Conservation (phyloP, 202 grass and related monocot genomes). For the Schoenoplectus tabernaemontani region DNA sequence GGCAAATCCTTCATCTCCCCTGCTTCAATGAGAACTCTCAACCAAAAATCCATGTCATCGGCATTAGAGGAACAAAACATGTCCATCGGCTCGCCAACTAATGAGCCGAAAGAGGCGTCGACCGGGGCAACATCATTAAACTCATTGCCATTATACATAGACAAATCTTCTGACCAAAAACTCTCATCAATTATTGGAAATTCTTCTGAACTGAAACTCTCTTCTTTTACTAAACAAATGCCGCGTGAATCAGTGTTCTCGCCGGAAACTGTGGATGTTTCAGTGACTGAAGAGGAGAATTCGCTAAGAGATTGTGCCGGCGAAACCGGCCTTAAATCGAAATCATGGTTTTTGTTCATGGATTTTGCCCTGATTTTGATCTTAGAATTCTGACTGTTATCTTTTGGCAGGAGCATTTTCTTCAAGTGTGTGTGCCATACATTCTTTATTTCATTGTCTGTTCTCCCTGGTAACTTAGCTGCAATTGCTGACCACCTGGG, state of each 20-base stretch:
- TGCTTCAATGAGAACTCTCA: slow-evolving; percentile 61
- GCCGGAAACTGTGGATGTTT: neutral
- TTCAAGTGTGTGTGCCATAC: slow-evolving; percentile 96
- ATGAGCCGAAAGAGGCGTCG: slow-evolving; percentile 30
- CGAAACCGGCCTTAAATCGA: slow-evolving; percentile 15
- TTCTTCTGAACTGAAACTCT: slow-evolving; percentile 54
- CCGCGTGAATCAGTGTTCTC: neutral
- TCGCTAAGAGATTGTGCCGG: slow-evolving; percentile 15
- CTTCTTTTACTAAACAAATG: slow-evolving; percentile 36
- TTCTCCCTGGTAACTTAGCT: slow-evolving; percentile 59
- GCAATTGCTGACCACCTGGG: slow-evolving; percentile 83
- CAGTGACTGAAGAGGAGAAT: slow-evolving; percentile 31
- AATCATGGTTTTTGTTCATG: slow-evolving; percentile 13
- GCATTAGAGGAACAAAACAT: neutral
- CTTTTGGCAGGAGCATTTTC: slow-evolving; percentile 48
- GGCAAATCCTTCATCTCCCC: slow-evolving; percentile 41
- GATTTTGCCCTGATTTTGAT: slow-evolving; percentile 9
- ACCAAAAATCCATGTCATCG: slow-evolving; percentile 82
- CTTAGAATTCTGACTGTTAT: neutral
- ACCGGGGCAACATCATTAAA: slow-evolving; percentile 43
- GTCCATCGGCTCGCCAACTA: slow-evolving; percentile 17
- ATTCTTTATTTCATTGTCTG: slow-evolving; percentile 97
- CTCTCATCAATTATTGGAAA: slow-evolving; percentile 64
- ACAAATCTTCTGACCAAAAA: slow-evolving; percentile 69
- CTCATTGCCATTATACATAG: slow-evolving; percentile 45